Evolutionary conservation across 495 filamentous ascomycete genomes (phyloP), one percentile per base, ranked within the genome.

Genomic region (Trichocladium antarcticum): DNA sequence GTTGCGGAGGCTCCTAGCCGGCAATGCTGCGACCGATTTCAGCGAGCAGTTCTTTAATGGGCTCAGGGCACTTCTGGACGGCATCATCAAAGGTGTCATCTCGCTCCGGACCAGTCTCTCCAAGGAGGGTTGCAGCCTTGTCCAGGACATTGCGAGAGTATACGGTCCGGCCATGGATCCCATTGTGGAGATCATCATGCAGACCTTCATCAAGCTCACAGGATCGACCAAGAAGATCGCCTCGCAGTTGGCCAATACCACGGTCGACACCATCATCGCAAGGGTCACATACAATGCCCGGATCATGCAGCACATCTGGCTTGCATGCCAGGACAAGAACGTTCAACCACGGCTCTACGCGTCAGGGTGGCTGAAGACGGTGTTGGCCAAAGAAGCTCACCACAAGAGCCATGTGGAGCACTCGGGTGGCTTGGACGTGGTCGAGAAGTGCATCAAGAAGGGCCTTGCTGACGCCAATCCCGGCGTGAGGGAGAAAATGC

Each of bases 101-200:
- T 95, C 92, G 1, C 72, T 97, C 31, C 75, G 93, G 51, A 97
- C 93, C 1, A 97, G 87, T 37, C 70, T 95, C 40, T 89, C 84
- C 2, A 89, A 85, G 22, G 84, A 84, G 57, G 89, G 84, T 8
- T 92, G 87, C 58, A 81, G 78, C 46, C 68, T 95, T 36, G 73
- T 97, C 35, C 89, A 95, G 58, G 92, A 97, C 36, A 66, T 96
- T 19, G 89, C 87, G 10, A 79, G 72, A 49, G 77, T 74, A 15
- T 81, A 82, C 37, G 87, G 88, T 1, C 74, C 88, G 0, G 83
- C 73, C 48, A 76, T 97, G 37, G 92, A 98, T 57, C 72, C 83
- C 1, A 88, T 93, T 81, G 82, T 92, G 17, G 92, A 98, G 58
- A 77, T 95, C 14, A 72, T 96, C 7, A 78, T 97, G 65, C 87